Base-by-base conservation (phyloP, 129 eudicot genomes). In the Flaveria trinervia region DNA sequence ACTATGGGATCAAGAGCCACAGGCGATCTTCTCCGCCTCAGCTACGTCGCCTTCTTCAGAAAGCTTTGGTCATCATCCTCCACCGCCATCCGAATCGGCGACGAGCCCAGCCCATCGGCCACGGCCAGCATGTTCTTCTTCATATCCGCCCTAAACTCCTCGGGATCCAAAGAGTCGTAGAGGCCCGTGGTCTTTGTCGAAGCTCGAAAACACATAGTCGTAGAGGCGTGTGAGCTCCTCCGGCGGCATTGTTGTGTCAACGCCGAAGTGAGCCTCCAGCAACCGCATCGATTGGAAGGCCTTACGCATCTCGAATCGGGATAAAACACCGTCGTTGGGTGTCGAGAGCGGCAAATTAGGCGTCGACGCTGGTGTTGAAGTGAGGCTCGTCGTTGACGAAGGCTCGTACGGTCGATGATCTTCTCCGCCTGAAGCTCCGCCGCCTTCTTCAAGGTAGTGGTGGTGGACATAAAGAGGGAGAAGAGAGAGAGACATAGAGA, bases 51-150 rank as follows among this genome's bases (percentile, higher is more conserved):
- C 68, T 86, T 64, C 76, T 90, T 86, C 56, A 92, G 77, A 44
- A 92, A 85, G 72, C 83, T 89, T 69, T 74, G 73, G 16, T 83
- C 89, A 48, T 84, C 96, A 1, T 89, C 96, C 39, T 92, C 98
- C 23, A 92, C 88, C 25, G 86, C 96, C 98, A 90, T 92, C 86
- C 86, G 93, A 18, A 92, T 92, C 23, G 98, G 98, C 50, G 82
- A 79, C 2, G 91, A 85, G 11, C 98, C 98, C 11, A 92, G 83
- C 55, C 98, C 98, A 3, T 92, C 98, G 1, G 98, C 98, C 5
- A 92, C 84, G 0, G 96, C 98, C 55, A 90, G 81, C 94, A 90
- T 78, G 16, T 90, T 92, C 86, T 88, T 90, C 90, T 69, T 89
- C 87, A 92, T 78, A 83, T 90, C 98, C 48, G 82, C 56, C 48